A percentile compares a stretch with the other conserved stretches of the same genome.
Conservation (phyloP, 768 basidiomycete species). For the Termitomyces bulborhizus region DNA sequence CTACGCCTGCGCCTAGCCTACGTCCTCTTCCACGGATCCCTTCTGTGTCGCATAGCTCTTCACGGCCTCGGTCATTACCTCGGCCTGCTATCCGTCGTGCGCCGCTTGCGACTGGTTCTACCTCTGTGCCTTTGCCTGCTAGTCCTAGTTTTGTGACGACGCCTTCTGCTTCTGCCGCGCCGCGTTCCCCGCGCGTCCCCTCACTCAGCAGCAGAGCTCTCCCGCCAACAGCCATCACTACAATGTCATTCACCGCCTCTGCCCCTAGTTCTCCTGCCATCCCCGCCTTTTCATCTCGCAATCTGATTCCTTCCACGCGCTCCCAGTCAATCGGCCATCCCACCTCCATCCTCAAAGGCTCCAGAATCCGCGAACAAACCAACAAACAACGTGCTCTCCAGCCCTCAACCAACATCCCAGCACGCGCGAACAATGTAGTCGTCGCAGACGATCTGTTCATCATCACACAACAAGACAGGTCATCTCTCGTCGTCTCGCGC, state of each 20-base stretch:
- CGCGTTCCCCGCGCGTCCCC: slow-evolving; percentile 3
- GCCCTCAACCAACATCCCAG: too few species aligned
- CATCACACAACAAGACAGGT: slow-evolving; percentile 17
- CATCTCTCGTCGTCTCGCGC: slow-evolving; percentile 16
- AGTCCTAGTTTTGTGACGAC: not conserved
- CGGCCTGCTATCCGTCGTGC: slow-evolving; percentile 9
- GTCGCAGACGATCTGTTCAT: slow-evolving; percentile 12
- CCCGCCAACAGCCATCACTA: not conserved
- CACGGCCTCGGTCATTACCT: not conserved
- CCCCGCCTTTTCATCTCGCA: not conserved
- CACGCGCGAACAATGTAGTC: too few species aligned
- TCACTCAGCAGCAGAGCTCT: not conserved
- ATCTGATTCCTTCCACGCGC: not conserved
- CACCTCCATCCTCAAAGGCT: not conserved
- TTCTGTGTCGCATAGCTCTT: not conserved
- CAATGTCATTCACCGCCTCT: not conserved
- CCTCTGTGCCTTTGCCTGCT: not conserved
- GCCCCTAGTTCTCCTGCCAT: not conserved
- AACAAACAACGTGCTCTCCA: not conserved
- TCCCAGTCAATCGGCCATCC: not conserved
- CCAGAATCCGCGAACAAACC: not conserved
- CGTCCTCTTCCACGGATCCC: slow-evolving; percentile 22
- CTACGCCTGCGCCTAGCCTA: not conserved
- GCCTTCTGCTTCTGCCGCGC: not conserved
- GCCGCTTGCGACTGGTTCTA: slow-evolving; percentile 2